Percentiles rank a stretch among this genome's conserved stretches.
Evolutionary conservation across 2,329 filamentous ascomycete genomes (phyloP).

Genomic region (Cladosporium sp.): DNA sequence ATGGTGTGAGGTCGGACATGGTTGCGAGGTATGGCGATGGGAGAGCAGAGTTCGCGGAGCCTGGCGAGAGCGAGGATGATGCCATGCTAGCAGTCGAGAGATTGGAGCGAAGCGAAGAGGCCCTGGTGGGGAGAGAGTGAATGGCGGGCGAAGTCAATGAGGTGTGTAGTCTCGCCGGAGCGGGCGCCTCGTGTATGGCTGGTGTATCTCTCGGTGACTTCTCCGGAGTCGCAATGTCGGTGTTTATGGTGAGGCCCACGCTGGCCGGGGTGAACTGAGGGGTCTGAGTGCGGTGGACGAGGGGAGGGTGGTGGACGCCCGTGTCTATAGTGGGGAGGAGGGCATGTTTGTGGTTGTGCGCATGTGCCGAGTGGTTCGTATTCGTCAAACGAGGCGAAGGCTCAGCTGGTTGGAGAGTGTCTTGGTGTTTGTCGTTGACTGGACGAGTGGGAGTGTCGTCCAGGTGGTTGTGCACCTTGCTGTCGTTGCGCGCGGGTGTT

Average conservation of each 20-base stretch:
- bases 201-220: conserved; percentile 17
- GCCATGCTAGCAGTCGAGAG: conserved; percentile 42
- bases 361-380: conserved; percentile 1
- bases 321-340: conserved; percentile 9
- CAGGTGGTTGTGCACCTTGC: background rate
- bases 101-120: conserved; percentile 34
- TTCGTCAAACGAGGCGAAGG: background rate
- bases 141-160: conserved; percentile 36
- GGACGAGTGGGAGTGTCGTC: background rate
- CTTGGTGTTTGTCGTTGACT: background rate
- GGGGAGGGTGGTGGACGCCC: conserved; percentile 7
- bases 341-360: conserved; percentile 6
- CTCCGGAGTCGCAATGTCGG: conserved; percentile 15
- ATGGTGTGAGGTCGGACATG: conserved; percentile 48
- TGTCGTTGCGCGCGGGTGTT: conserved; percentile 1
- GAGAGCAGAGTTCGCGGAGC: conserved; percentile 39
- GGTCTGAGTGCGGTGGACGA: conserved; percentile 13
- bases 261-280: conserved; percentile 16
- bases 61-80: conserved; percentile 43
- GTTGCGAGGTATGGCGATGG: conserved; percentile 47
- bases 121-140: conserved; percentile 18
- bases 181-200: conserved; percentile 31
- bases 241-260: conserved; percentile 21
- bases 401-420: background rate
- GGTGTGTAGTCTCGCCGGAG: conserved; percentile 32